Evolutionary conservation across 2,329 filamentous ascomycete species (phyloP).

Genomic region (Aspergillus oerlinghausenensis): DNA sequence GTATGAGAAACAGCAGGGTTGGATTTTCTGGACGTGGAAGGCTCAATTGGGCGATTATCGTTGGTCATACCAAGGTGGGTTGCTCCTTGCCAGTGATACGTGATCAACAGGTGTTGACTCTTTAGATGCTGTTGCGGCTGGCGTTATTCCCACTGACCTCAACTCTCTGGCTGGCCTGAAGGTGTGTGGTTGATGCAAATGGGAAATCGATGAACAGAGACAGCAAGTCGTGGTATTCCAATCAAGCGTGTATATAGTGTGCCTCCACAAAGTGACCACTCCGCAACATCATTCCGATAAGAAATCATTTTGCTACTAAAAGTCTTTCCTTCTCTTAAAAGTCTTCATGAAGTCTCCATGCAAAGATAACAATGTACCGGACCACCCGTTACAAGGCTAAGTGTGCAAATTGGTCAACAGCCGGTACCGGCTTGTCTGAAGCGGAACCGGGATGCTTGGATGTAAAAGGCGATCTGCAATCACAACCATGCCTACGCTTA

Average conservation of each 20-base stretch:
- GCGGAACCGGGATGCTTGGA: background rate
- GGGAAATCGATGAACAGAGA: too few species aligned
- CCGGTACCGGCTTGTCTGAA: background rate
- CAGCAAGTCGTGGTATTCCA: background rate
- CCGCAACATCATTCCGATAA: background rate
- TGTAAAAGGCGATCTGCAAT: background rate
- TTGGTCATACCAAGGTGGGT: slow-evolving; percentile 27
- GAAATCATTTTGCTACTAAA: background rate
- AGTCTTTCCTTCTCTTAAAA: background rate
- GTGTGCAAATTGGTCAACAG: background rate
- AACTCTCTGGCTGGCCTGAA: slow-evolving; percentile 3
- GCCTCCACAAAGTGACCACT: background rate
- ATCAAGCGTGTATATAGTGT: background rate
- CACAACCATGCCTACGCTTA: background rate
- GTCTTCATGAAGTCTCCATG: background rate
- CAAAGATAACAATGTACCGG: background rate
- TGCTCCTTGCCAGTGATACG: background rate
- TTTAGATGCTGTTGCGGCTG: slow-evolving; percentile 35
- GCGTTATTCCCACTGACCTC: slow-evolving; percentile 36
- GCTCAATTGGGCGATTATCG: slow-evolving; percentile 36
- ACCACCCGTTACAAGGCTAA: background rate
- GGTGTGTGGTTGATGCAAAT: background rate
- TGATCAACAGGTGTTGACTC: slow-evolving; percentile 47
- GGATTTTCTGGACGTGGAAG: slow-evolving; percentile 61
- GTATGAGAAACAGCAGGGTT: slow-evolving; percentile 53